A percentile compares a stretch with the other conserved stretches of the same genome.
These are phyloP conservation scores for Candida vaughaniae DNA, from an alignment of 805 yeast species.

Conservation along the genomic window DNA sequence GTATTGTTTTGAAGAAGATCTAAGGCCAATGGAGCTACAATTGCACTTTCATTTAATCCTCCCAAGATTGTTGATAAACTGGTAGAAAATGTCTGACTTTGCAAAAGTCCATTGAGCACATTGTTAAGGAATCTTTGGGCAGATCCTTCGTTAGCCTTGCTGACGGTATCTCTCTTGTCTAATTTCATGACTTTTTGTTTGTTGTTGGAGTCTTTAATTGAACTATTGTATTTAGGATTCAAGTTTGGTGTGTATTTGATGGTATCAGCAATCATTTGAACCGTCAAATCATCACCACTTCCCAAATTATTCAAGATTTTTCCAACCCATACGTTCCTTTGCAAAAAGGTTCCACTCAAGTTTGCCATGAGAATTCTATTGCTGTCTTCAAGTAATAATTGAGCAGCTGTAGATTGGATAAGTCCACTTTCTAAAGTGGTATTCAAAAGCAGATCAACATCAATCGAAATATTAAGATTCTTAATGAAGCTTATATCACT, in stretches of 20 bases:
- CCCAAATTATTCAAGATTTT: slow-evolving; percentile 32
- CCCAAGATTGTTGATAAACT: slow-evolving; percentile 23
- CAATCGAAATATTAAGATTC: slow-evolving; percentile 20
- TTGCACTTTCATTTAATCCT: slow-evolving; percentile 32
- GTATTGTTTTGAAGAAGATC: slow-evolving; percentile 22
- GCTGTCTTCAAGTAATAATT: slow-evolving; percentile 28
- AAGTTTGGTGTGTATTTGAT: slow-evolving; percentile 28
- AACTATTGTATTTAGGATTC: slow-evolving; percentile 20
- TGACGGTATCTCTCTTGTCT: slow-evolving; percentile 1
- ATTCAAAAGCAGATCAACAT: slow-evolving; percentile 21
- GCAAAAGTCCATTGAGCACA: slow-evolving; percentile 22
- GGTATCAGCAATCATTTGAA: slow-evolving; percentile 28
- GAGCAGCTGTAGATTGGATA: slow-evolving; percentile 21
- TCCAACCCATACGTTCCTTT: slow-evolving; percentile 29
- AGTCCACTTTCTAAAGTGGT: slow-evolving; percentile 26
- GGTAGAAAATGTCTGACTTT: slow-evolving; percentile 18
- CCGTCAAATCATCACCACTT: slow-evolving; percentile 26
- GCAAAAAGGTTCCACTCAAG: slow-evolving; percentile 25
- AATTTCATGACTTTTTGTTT: slow-evolving; percentile 5
- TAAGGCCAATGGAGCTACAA: slow-evolving; percentile 26
- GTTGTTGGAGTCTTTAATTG: slow-evolving; percentile 3
- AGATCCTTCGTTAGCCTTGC: slow-evolving; percentile 24
- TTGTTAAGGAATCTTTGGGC: slow-evolving; percentile 32
- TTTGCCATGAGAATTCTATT: slow-evolving; percentile 26
- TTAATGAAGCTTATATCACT: slow-evolving; percentile 1